Evolutionary conservation across 345 rosid genomes (phyloP).

Genomic region (Gossypium sturtianum): DNA sequence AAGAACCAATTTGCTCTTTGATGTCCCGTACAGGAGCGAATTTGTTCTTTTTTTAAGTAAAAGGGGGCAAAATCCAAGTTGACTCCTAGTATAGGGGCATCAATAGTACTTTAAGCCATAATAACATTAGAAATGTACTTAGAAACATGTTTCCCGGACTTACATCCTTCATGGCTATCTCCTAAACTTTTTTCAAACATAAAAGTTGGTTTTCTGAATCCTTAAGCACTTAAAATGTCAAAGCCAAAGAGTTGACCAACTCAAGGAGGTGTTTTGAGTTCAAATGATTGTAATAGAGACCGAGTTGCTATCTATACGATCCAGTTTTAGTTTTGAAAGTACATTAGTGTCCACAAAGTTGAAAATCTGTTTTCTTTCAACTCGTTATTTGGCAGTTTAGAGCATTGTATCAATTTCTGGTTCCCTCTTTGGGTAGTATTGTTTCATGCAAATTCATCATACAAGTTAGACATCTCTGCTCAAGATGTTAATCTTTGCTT

Average conservation of each 20-base stretch:
- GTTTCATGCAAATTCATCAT: not conserved
- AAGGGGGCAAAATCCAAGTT: no score
- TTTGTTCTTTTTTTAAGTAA: no score
- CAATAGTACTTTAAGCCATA: no score
- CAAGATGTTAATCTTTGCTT: not conserved
- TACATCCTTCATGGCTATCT: not conserved
- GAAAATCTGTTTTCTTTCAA: not conserved
- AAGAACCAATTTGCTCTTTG: no score
- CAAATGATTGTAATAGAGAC: not conserved
- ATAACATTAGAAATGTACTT: not conserved
- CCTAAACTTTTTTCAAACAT: not conserved
- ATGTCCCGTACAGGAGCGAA: no score
- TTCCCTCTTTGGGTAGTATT: not conserved
- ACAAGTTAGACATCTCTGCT: not conserved
- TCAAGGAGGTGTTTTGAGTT: no score
- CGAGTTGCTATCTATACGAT: not conserved
- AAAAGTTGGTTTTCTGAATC: not conserved
- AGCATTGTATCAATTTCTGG: not conserved
- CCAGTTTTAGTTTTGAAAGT: not conserved
- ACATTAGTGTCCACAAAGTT: not conserved
- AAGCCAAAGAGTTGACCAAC: not conserved
- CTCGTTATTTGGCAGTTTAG: not conserved
- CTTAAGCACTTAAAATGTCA: not conserved
- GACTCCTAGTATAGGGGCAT: no score
- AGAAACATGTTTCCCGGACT: not conserved